Conservation (phyloP, 208 protist genomes). For the Wallacemonas collosoma region DNA sequence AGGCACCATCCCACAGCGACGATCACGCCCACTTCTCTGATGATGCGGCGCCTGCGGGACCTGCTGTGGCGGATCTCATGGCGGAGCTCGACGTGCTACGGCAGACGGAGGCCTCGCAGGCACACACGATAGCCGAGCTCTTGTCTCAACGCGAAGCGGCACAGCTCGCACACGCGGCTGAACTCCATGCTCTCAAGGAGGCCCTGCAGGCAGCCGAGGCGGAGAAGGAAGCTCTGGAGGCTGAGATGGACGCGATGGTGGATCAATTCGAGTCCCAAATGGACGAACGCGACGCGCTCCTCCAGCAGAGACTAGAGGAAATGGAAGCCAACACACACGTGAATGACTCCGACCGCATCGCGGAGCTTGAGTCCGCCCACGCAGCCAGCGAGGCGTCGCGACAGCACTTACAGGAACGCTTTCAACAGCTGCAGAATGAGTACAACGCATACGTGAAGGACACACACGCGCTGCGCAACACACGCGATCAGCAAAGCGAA, state of each 20-base stretch:
- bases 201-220: background rate
- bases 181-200: constrained; percentile 6
- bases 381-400: constrained; percentile 13
- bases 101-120: background rate
- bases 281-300: constrained; percentile 14
- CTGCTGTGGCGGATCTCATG: background rate
- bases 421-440: constrained; percentile 51
- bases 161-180: background rate
- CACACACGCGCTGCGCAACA: constrained; percentile 19
- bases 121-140: background rate
- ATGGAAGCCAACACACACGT: background rate
- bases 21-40: background rate
- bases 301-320: constrained; percentile 13
- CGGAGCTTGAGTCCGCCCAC: constrained; percentile 10
- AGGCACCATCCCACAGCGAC: background rate
- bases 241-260: constrained; percentile 18
- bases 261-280: constrained; percentile 17
- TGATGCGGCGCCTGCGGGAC: background rate
- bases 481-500: constrained; percentile 21
- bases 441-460: constrained; percentile 38
- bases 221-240: constrained; percentile 16
- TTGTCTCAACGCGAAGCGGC: background rate
- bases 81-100: background rate
- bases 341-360: background rate
- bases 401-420: constrained; percentile 40